A percentile compares a stretch with the other conserved stretches of the same genome.
These are phyloP conservation scores for Exidia glandulosa DNA, from an alignment of 768 basidiomycete species.

Conservation along the genomic window DNA sequence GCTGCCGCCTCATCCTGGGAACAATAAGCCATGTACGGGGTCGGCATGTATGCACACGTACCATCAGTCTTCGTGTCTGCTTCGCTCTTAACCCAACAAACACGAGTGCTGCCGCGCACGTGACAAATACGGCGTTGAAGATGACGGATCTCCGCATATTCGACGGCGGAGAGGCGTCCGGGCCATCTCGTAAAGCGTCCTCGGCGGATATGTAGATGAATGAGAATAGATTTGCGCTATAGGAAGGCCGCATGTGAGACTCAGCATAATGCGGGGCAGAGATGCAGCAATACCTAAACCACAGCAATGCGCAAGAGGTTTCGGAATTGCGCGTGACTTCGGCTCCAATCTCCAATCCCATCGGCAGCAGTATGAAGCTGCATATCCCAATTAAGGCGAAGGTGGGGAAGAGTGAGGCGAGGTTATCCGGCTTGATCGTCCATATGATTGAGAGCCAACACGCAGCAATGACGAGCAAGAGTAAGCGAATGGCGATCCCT, in stretches of 20 bases:
- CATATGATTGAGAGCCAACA: conserved; percentile 72
- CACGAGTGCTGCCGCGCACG: conserved; percentile 28
- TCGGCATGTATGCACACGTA: background rate
- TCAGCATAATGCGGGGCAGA: background rate
- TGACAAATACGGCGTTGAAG: conserved; percentile 46
- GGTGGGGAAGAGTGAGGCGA: conserved; percentile 48
- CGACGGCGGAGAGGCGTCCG: conserved; percentile 51
- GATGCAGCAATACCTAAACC: conserved; percentile 53
- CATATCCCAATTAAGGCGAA: conserved; percentile 57
- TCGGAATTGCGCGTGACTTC: conserved; percentile 75
- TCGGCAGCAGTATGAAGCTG: conserved; percentile 60
- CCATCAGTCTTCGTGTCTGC: background rate
- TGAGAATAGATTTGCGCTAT: conserved; percentile 48
- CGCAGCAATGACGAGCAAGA: conserved; percentile 49
- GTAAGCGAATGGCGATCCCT: conserved; percentile 43
- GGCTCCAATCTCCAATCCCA: conserved; percentile 65
- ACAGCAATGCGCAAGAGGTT: conserved; percentile 62
- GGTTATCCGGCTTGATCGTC: conserved; percentile 54
- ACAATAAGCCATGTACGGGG: too few relatives aligned
- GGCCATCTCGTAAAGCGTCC: conserved; percentile 54
- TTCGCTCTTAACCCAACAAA: conserved; percentile 22
- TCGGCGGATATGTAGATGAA: conserved; percentile 24
- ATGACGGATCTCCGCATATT: conserved; percentile 64
- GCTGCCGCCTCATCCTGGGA: too few relatives aligned
- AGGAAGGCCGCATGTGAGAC: background rate